These are phyloP conservation scores for Aspergillus sp. DNA, from an alignment of 2,329 filamentous ascomycete species.

Conservation along the genomic window DNA sequence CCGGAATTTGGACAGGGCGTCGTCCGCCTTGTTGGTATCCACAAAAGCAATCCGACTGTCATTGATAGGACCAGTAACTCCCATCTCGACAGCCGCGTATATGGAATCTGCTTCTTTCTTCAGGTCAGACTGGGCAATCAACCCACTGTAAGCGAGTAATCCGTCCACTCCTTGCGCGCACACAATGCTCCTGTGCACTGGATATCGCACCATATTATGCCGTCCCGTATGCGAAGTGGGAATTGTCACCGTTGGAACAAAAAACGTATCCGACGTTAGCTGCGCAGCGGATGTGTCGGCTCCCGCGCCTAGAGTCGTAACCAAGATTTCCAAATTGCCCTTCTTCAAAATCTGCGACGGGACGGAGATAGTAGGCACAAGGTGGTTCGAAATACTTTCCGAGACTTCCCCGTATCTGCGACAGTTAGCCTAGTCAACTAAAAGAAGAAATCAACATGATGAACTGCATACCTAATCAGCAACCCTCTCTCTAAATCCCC, in stretches of 20 bases:
- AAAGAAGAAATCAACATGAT: neutral
- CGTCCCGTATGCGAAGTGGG: conserved; percentile 63
- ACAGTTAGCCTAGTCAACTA: neutral
- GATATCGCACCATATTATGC: conserved; percentile 69
- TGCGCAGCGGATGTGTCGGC: conserved; percentile 50
- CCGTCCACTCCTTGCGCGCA: conserved; percentile 72
- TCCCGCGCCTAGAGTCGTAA: conserved; percentile 53
- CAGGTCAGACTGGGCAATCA: conserved; percentile 32
- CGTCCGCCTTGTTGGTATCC: conserved; percentile 62
- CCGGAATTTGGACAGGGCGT: conserved; percentile 67
- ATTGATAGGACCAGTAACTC: conserved; percentile 45
- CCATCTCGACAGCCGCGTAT: conserved; percentile 40
- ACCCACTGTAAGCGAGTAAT: conserved; percentile 45
- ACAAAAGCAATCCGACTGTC: conserved; percentile 51
- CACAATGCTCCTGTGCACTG: conserved; percentile 78
- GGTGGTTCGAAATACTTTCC: conserved; percentile 48
- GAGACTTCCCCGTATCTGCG: conserved; percentile 55
- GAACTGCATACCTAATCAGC: conserved; percentile 57
- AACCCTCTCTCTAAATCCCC: conserved; percentile 53
- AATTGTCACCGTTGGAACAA: conserved; percentile 75
- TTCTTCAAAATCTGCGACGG: conserved; percentile 57
- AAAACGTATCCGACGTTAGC: conserved; percentile 59
- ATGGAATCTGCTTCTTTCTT: conserved; percentile 33
- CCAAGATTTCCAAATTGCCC: conserved; percentile 61
- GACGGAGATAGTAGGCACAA: conserved; percentile 56